A percentile compares a stretch with the other conserved stretches of the same genome.
Conservation (phyloP, 1,284 basidiomycete genomes). For the Earliella scabrosa region DNA sequence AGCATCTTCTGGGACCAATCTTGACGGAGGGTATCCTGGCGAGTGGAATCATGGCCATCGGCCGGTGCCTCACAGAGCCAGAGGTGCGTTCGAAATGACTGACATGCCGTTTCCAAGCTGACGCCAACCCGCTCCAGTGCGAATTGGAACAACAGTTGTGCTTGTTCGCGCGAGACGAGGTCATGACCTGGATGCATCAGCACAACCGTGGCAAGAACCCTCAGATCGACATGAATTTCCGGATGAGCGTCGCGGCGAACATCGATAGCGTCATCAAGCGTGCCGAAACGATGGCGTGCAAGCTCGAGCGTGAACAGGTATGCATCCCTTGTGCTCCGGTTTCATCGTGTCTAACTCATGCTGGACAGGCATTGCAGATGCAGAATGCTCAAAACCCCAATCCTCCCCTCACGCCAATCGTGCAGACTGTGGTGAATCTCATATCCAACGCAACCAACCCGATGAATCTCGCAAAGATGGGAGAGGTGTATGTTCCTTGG, state of each 20-base stretch:
- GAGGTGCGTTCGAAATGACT: conserved; percentile 61
- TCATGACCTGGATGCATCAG: conserved; percentile 69
- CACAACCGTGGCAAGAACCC: conserved; percentile 52
- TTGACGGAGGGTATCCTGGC: conserved; percentile 92
- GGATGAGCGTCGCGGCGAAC: conserved; percentile 72
- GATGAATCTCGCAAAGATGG: conserved; percentile 78
- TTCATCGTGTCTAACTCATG: conserved; percentile 2
- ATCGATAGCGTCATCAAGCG: conserved; percentile 85
- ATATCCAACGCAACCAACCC: conserved; percentile 81
- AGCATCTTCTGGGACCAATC: conserved; percentile 89
- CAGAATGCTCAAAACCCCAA: conserved; percentile 41
- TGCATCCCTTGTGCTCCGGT: neutral
- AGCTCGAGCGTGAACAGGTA: conserved; percentile 81
- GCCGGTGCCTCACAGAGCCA: conserved; percentile 87
- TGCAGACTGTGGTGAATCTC: conserved; percentile 85
- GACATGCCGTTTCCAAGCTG: neutral
- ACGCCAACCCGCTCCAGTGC: conserved; percentile 67
- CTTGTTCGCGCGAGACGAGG: conserved; percentile 93
- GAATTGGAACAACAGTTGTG: conserved; percentile 89
- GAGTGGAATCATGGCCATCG: conserved; percentile 90
- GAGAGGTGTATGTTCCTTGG: conserved; percentile 84
- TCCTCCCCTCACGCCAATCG: conserved; percentile 53
- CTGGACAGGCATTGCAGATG: conserved; percentile 11
- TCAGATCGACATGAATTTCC: conserved; percentile 65
- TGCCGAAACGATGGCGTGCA: conserved; percentile 86